Percentiles rank a stretch among this genome's conserved stretches.
Conservation (phyloP, 1,139 yeast genomes). For the Kodamaea suecica region DNA sequence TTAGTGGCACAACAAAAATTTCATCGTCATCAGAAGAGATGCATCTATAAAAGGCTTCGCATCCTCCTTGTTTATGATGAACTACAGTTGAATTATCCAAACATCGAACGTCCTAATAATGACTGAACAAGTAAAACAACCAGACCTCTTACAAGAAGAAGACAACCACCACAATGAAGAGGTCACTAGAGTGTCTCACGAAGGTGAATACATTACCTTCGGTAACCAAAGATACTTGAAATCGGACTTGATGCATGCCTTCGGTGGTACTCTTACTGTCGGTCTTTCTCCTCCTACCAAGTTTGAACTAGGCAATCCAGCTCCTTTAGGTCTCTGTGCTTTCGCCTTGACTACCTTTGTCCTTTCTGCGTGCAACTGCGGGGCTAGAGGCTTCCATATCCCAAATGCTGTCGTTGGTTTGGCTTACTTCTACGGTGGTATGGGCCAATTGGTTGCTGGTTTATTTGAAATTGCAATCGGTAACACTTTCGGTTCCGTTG, state of each 20-base stretch:
- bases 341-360: constrained; percentile 52
- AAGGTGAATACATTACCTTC: constrained; percentile 62
- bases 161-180: constrained; percentile 1
- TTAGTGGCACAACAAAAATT: no score
- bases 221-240: constrained; percentile 66
- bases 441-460: constrained; percentile 63
- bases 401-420: constrained; percentile 48
- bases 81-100: no score
- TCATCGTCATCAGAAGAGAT: no score
- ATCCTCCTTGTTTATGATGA: no score
- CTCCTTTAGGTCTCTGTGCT: constrained; percentile 58
- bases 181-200: constrained; percentile 19
- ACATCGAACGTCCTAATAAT: no score
- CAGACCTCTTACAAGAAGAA: not conserved
- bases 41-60: no score
- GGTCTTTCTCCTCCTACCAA: constrained; percentile 36
- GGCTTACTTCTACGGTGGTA: constrained; percentile 61
- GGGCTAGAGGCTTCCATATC: constrained; percentile 50
- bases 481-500: constrained; percentile 64
- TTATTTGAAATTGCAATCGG: constrained; percentile 62
- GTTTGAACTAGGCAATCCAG: constrained; percentile 45
- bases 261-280: constrained; percentile 42
- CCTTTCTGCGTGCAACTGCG: constrained; percentile 47
- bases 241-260: constrained; percentile 39
- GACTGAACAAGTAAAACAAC: not conserved